These are phyloP conservation scores for Cephalotrichum gorgonifer DNA, from an alignment of 2,329 filamentous ascomycete species.

Conservation along the genomic window DNA sequence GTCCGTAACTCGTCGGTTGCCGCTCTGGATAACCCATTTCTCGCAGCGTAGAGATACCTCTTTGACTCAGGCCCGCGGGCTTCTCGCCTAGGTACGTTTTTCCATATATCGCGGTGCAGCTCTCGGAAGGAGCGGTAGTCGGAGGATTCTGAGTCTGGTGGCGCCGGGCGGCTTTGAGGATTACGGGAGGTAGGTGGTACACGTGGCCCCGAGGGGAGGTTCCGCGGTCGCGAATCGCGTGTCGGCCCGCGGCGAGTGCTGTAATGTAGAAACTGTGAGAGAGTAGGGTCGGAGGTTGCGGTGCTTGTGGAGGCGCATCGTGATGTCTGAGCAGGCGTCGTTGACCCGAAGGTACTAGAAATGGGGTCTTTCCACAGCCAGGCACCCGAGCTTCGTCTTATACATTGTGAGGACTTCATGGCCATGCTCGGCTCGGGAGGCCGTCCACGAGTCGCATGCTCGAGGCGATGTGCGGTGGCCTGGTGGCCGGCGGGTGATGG, in stretches of 20 bases:
- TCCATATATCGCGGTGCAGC: not conserved
- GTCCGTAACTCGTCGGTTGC: not conserved
- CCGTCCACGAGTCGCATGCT: no score
- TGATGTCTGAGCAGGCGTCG: not conserved
- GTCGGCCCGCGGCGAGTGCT: no score
- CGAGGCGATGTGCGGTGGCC: no score
- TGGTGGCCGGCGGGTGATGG: no score
- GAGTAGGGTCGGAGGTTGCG: not conserved
- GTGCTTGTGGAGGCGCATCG: not conserved
- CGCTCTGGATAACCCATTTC: not conserved
- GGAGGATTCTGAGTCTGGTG: not conserved
- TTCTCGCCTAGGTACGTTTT: not conserved
- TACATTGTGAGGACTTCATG: constrained; percentile 3
- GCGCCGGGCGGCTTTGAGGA: not conserved
- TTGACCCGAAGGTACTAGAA: not conserved
- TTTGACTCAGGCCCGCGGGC: not conserved
- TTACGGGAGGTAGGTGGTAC: not conserved
- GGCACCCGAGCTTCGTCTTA: not conserved
- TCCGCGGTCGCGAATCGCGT: not conserved
- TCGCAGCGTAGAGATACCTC: not conserved
- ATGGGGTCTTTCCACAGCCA: not conserved
- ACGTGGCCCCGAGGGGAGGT: not conserved
- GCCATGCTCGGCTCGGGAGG: no score
- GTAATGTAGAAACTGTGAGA: not conserved
- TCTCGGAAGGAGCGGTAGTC: not conserved